phyloP scores from a whole-genome alignment of 805 yeast genomes.

The Candida nitratophila region DNA sequence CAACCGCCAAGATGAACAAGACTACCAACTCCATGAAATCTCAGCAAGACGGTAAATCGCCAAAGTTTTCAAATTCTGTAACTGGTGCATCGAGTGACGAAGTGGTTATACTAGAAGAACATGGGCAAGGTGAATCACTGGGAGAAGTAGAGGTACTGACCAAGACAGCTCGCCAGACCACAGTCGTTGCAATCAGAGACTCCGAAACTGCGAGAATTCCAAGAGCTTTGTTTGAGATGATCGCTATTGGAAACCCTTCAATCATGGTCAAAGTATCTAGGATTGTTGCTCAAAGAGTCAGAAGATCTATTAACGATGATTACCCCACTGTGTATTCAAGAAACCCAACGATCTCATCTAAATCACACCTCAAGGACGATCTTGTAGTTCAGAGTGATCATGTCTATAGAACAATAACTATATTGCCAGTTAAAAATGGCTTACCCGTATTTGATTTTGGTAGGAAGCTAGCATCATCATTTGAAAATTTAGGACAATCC shows the following conservation, averaged over 20 bases:
- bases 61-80: too few species aligned
- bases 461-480: slow-evolving; percentile 58
- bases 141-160: slow-evolving; percentile 95
- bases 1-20: slow-evolving; percentile 2
- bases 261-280: slow-evolving; percentile 86
- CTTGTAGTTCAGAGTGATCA: slow-evolving; percentile 28
- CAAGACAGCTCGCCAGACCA: slow-evolving; percentile 58
- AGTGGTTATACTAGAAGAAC: slow-evolving; percentile 52
- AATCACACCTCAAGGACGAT: slow-evolving; percentile 22
- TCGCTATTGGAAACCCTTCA: slow-evolving; percentile 80
- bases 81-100: slow-evolving; percentile 1
- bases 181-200: slow-evolving; percentile 83
- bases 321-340: slow-evolving; percentile 3
- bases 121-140: slow-evolving; percentile 89
- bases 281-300: slow-evolving; percentile 61
- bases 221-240: slow-evolving; percentile 75
- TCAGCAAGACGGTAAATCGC: too few species aligned
- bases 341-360: slow-evolving; percentile 20
- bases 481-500: slow-evolving; percentile 61
- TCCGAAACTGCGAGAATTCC: slow-evolving; percentile 94
- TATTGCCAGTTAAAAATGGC: slow-evolving; percentile 72
- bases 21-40: slow-evolving; percentile 3
- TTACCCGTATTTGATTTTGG: slow-evolving; percentile 89
- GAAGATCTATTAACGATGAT: slow-evolving; percentile 11
- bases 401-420: slow-evolving; percentile 74